Percentiles rank a stretch among this genome's conserved stretches.
These are phyloP conservation scores for Syzygium grande DNA, from an alignment of 345 rosid species.

Conservation along the genomic window DNA sequence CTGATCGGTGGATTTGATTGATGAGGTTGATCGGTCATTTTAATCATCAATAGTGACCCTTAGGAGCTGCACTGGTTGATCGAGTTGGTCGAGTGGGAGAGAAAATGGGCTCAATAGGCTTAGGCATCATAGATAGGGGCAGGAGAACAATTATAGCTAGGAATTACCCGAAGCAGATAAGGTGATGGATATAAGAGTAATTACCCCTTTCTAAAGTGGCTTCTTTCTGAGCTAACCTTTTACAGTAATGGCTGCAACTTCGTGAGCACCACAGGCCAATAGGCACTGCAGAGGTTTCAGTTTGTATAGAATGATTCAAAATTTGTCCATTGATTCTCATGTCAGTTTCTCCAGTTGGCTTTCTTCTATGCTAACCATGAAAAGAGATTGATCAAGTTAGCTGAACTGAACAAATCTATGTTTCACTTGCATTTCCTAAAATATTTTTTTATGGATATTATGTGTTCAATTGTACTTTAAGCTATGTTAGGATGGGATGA, in stretches of 20 bases:
- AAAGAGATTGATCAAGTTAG: neutral
- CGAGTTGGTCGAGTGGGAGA: too few relatives aligned
- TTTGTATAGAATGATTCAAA: neutral
- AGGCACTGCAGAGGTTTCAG: neutral
- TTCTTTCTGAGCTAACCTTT: neutral
- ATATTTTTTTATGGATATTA: neutral
- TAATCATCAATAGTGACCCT: neutral
- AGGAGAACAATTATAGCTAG: neutral
- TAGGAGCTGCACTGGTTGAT: neutral
- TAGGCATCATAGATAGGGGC: neutral
- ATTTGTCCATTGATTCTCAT: neutral
- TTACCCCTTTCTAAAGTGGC: neutral
- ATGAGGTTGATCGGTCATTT: neutral
- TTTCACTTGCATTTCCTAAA: neutral
- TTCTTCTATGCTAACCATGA: neutral
- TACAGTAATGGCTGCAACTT: neutral
- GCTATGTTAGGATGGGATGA: neutral
- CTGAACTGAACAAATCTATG: neutral
- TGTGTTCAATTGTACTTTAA: neutral
- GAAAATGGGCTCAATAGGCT: neutral
- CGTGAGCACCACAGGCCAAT: neutral
- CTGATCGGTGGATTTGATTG: neutral
- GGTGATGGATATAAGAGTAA: neutral
- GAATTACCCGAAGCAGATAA: neutral
- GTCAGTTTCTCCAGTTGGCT: neutral